Conservation (phyloP, 352 stramenopile species). For the Phytophthora ramorum region DNA sequence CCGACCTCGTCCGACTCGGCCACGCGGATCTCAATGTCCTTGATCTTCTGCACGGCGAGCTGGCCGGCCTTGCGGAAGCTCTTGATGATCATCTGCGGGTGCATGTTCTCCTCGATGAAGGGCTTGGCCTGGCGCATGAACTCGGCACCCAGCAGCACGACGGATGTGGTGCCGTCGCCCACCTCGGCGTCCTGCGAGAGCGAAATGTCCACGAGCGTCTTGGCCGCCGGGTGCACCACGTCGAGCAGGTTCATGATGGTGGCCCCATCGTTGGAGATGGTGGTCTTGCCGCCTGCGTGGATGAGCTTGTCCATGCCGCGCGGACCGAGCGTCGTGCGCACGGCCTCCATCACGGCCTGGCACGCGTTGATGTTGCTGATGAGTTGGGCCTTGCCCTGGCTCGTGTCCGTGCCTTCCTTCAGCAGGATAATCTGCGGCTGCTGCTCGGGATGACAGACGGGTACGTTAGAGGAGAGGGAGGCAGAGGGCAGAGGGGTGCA, state of each 20-base stretch:
- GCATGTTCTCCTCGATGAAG: slow-evolving; percentile 98
- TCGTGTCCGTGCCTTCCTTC: slow-evolving; percentile 98
- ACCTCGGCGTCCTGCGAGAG: slow-evolving; percentile 91
- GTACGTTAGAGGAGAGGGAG: neutral
- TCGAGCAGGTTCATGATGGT: slow-evolving; percentile 99
- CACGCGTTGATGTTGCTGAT: slow-evolving; percentile 93
- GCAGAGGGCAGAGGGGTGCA: neutral
- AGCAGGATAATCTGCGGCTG: slow-evolving; percentile 99
- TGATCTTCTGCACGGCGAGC: slow-evolving; percentile 87
- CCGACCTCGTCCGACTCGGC: slow-evolving; percentile 81
- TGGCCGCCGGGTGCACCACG: slow-evolving; percentile 98
- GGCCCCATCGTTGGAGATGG: slow-evolving; percentile 99
- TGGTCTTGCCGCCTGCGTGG: slow-evolving; percentile 92
- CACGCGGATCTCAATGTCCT: slow-evolving; percentile 87
- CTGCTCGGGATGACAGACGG: slow-evolving; percentile 31
- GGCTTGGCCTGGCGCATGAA: slow-evolving; percentile 98
- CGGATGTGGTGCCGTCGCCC: slow-evolving; percentile 96
- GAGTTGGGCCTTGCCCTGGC: slow-evolving; percentile 96
- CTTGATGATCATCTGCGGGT: slow-evolving; percentile 93
- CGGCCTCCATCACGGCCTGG: slow-evolving; percentile 96
- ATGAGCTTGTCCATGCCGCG: slow-evolving; percentile 99
- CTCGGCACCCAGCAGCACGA: slow-evolving; percentile 97
- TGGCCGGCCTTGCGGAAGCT: slow-evolving; percentile 88
- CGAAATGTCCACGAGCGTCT: slow-evolving; percentile 98
- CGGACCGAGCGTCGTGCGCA: slow-evolving; percentile 97